Evolutionary conservation across 352 stramenopile species (phyloP), one percentile per base, ranked within the genome.

Genomic region (Pythium pyrilobum): DNA sequence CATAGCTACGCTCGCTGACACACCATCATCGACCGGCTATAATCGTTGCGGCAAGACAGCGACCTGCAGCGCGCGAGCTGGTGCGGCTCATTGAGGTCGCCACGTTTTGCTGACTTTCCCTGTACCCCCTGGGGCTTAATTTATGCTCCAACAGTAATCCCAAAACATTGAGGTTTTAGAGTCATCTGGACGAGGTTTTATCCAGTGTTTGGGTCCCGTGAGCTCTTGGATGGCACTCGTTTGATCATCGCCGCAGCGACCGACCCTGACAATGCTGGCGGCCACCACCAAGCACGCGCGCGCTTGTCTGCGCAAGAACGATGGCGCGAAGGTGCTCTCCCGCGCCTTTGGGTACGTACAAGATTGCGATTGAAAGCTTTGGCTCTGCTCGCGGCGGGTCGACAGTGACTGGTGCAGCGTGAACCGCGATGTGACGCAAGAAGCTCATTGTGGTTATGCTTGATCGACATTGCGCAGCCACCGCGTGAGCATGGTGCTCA

Each of bases 401-500:
- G n/a, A n/a, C n/a, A n/a, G n/a, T n/a, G n/a, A n/a, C n/a, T n/a
- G n/a, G n/a, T n/a, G n/a, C n/a, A n/a, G n/a, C n/a, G n/a, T n/a
- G n/a, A n/a, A n/a, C n/a, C n/a, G n/a, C n/a, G n/a, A n/a, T n/a
- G n/a, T n/a, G n/a, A n/a, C n/a, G n/a, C n/a, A n/a, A n/a, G n/a
- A n/a, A n/a, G n/a, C n/a, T n/a, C n/a, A n/a, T n/a, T n/a, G n/a
- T n/a, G n/a, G n/a, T n/a, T n/a, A n/a, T n/a, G n/a, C n/a, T n/a
- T n/a, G n/a, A n/a, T n/a, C n/a, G n/a, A n/a, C n/a, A n/a, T 7
- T 3, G 48, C 47, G 12, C 52, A 93, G 83, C 45, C 81, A 94
- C 64, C 78, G 80, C 34, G 83, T 94, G 49, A 73, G 74, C 51
- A 90, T 92, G 81, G 82, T 94, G 59, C 72, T 94, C 32, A 91